phyloP scores from a whole-genome alignment of 306 rosid species.

The Cucurbita pepo region DNA sequence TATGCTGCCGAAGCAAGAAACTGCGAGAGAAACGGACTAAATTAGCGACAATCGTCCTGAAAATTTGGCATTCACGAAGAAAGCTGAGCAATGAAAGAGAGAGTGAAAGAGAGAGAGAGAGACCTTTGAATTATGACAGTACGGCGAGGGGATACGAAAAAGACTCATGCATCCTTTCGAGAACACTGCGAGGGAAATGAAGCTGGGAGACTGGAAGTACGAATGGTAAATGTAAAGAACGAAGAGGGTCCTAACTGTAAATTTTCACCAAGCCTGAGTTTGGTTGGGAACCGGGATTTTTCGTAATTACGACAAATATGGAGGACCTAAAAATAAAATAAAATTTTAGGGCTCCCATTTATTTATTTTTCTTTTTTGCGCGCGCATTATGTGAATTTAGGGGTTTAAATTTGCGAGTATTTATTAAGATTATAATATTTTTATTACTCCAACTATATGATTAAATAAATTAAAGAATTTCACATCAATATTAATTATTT shows the following conservation, averaged over 20 bases:
- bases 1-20: background rate
- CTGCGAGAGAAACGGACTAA: background rate
- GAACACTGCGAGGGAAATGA: background rate
- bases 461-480: too few species aligned
- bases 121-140: background rate
- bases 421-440: too few species aligned
- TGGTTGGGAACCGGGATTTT: background rate
- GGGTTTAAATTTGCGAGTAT: too few species aligned
- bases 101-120: too few species aligned
- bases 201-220: background rate
- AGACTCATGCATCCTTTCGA: conserved; percentile 2
- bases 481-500: too few species aligned
- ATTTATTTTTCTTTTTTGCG: too few species aligned
- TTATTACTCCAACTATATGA: too few species aligned
- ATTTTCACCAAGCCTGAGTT: background rate
- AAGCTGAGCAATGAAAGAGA: background rate
- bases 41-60: background rate
- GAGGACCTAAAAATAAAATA: too few species aligned
- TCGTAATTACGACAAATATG: too few species aligned
- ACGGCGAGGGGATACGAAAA: background rate
- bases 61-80: background rate
- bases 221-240: background rate
- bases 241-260: background rate
- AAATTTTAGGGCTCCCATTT: too few species aligned
- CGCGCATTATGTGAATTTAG: too few species aligned